Conservation (phyloP, 305 asterid species). For the Ilex paraguariensis region DNA sequence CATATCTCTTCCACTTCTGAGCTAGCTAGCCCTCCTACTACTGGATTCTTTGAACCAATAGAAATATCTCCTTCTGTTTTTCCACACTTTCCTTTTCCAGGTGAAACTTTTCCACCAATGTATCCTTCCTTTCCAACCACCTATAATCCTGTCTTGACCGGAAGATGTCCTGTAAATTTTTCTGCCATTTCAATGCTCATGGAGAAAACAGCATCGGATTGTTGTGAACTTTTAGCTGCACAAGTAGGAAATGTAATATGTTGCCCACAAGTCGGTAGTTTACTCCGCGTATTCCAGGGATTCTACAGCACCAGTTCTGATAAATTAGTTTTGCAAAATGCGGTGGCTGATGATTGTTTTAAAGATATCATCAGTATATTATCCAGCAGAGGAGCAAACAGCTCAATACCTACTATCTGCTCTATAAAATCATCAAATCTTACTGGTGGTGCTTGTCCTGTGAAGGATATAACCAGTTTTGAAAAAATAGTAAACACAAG, state of each 20-base stretch:
- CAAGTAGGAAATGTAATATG: slow-evolving; percentile 87
- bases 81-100: slow-evolving; percentile 67
- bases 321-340: slow-evolving; percentile 64
- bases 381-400: slow-evolving; percentile 92
- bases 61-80: slow-evolving; percentile 85
- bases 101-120: slow-evolving; percentile 81
- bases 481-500: slow-evolving; percentile 84
- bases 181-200: slow-evolving; percentile 67
- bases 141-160: slow-evolving; percentile 82
- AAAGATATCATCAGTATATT: slow-evolving; percentile 87
- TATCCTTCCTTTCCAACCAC: slow-evolving; percentile 80
- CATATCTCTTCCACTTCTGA: slow-evolving; percentile 42
- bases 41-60: slow-evolving; percentile 71
- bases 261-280: slow-evolving; percentile 92
- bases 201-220: slow-evolving; percentile 89
- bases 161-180: slow-evolving; percentile 90
- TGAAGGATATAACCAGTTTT: slow-evolving; percentile 63
- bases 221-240: slow-evolving; percentile 67
- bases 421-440: slow-evolving; percentile 66
- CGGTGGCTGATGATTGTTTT: slow-evolving; percentile 91
- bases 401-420: slow-evolving; percentile 70
- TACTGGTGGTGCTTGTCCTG: slow-evolving; percentile 98
- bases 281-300: slow-evolving; percentile 94
- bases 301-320: slow-evolving; percentile 58
- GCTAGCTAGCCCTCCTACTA: slow-evolving; percentile 63